Conservation (phyloP, 2,329 filamentous ascomycete genomes). For the Penicillium olsonii region DNA sequence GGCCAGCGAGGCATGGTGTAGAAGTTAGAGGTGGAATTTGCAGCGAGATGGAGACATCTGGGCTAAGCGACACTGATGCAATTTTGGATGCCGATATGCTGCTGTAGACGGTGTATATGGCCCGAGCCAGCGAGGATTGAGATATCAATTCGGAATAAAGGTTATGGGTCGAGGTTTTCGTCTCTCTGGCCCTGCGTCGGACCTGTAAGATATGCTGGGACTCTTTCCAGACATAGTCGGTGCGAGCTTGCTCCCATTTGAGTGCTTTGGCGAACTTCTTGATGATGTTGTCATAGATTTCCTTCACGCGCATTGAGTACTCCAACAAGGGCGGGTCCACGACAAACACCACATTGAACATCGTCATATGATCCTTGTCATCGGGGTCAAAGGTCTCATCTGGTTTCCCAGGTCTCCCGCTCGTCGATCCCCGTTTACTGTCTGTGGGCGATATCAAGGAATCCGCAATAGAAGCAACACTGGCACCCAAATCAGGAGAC, state of each 20-base stretch:
- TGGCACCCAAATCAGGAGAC: slow-evolving; percentile 30
- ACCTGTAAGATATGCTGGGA: slow-evolving; percentile 77
- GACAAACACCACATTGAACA: slow-evolving; percentile 98
- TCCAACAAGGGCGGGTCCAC: slow-evolving; percentile 78
- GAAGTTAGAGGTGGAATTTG: slow-evolving; percentile 66
- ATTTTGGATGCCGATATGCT: slow-evolving; percentile 83
- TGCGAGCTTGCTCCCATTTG: slow-evolving; percentile 87
- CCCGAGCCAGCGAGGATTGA: slow-evolving; percentile 76
- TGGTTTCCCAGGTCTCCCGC: slow-evolving; percentile 23
- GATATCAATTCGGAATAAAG: slow-evolving; percentile 50
- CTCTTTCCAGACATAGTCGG: slow-evolving; percentile 89
- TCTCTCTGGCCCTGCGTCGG: slow-evolving; percentile 78
- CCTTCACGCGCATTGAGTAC: slow-evolving; percentile 68
- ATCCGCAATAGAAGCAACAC: slow-evolving; percentile 32
- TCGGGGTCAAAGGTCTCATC: slow-evolving; percentile 30
- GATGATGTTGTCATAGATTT: slow-evolving; percentile 85
- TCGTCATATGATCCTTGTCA: slow-evolving; percentile 72
- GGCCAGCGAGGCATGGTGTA: slow-evolving; percentile 70
- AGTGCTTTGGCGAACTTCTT: slow-evolving; percentile 91
- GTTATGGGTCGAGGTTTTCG: slow-evolving; percentile 37
- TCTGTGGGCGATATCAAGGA: slow-evolving; percentile 25
- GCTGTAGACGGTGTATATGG: slow-evolving; percentile 78
- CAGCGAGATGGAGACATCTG: slow-evolving; percentile 60
- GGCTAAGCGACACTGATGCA: slow-evolving; percentile 76
- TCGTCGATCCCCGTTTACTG: slow-evolving; percentile 26